Evolutionary conservation across 164 flowering plant species (phyloP), one percentile per base, ranked within the genome.

Genomic region (Dillenia suffruticosa): DNA sequence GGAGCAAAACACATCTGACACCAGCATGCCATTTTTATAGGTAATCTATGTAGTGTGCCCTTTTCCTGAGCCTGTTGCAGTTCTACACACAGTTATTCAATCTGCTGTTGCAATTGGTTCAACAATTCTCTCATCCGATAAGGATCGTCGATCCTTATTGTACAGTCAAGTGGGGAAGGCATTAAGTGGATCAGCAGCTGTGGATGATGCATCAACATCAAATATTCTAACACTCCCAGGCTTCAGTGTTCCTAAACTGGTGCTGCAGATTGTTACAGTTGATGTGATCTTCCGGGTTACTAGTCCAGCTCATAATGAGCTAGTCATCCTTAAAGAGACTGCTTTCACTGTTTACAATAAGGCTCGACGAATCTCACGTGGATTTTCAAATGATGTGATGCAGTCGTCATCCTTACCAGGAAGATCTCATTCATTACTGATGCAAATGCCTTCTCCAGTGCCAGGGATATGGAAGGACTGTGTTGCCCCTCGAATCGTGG

Each of bases 31-130:
- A 26, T 5, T 26, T 26, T 1, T 26, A 26, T 72, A 95, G 99
- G 97, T 95, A 19, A 77, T 95, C 61, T 95, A 95, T 74, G 88
- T 95, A 53, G 92, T 95, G 9, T 95, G 99, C 79, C 99, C 99
- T 63, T 95, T 92, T 67, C 92, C 96, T 43, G 96, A 89, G 49
- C 94, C 92, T 56, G 63, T 56, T 68, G 96, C 96, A 54, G 78
- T 95, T 74, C 77, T 95, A 49, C 88, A 74, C 69, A 92, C 99
- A 12, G 61, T 95, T 49, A 52, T 95, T 65, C 96, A 89, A 74
- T 75, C 97, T 65, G 86, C 94, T 50, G 70, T 78, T 57, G 84
- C 97, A 26, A 64, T 90, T 68, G 97, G 97, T 57, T 91, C 97
- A 63, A 60, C 66, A 9, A 47, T 82, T 70, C 69, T 68, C 26